Conservation (phyloP, 1,284 basidiomycete species). For the Vanrija sp. region DNA sequence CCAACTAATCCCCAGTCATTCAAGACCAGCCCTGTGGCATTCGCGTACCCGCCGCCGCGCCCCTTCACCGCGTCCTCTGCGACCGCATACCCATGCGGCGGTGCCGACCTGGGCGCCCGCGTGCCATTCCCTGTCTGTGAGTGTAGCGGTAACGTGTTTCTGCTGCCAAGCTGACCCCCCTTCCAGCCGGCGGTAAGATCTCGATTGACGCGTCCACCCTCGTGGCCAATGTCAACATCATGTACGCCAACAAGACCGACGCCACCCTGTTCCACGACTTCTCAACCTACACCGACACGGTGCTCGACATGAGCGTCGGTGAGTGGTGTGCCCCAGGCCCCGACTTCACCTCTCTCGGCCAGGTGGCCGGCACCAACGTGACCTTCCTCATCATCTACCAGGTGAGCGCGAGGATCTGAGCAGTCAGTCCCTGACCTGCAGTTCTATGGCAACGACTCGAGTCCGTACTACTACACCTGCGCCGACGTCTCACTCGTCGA, state of each 20-base stretch:
- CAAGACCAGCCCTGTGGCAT: constrained; percentile 12
- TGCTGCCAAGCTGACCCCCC: neutral
- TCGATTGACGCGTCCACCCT: constrained; percentile 14
- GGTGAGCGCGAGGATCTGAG: constrained; percentile 1
- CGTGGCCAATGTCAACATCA: constrained; percentile 17
- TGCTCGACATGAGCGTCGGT: constrained; percentile 19
- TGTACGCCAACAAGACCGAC: constrained; percentile 22
- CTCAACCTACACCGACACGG: constrained; percentile 20
- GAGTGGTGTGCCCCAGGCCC: constrained; percentile 24
- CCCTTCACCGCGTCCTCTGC: constrained; percentile 17
- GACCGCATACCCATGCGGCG: constrained; percentile 22
- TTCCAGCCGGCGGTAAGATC: constrained; percentile 22
- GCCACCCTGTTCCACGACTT: constrained; percentile 14
- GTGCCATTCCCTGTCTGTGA: no score
- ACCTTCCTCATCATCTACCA: constrained; percentile 29
- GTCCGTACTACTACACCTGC: constrained; percentile 22
- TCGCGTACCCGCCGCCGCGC: constrained; percentile 17
- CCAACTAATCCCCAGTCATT: constrained; percentile 9
- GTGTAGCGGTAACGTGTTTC: no score
- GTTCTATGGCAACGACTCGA: constrained; percentile 12
- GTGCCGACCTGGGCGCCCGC: constrained; percentile 10
- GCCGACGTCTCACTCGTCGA: constrained; percentile 25
- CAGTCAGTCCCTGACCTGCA: neutral
- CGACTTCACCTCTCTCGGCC: constrained; percentile 21
- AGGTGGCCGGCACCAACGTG: constrained; percentile 19